A percentile compares a stretch with the other conserved stretches of the same genome.
Conservation (phyloP, 2,329 filamentous ascomycete species). For the Pseudogymnoascus sp. region DNA sequence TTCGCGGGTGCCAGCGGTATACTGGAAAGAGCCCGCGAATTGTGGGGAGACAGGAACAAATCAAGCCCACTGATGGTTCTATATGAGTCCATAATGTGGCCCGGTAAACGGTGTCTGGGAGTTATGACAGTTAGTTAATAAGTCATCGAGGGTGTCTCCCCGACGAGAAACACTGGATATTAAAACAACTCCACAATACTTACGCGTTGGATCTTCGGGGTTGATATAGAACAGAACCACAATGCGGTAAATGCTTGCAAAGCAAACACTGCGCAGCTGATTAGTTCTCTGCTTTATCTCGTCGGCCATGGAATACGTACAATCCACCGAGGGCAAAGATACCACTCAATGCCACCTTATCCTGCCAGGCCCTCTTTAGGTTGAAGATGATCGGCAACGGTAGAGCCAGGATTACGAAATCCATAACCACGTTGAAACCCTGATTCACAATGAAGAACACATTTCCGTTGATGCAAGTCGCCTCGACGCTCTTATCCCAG, state of each 20-base stretch:
- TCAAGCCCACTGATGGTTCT: conserved; percentile 4
- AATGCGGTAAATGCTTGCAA: conserved; percentile 19
- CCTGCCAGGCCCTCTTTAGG: conserved; percentile 12
- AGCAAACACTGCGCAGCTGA: conserved; percentile 12
- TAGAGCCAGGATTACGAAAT: conserved; percentile 13
- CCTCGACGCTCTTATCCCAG: conserved; percentile 17
- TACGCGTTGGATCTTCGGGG: conserved; percentile 18
- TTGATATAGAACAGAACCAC: conserved; percentile 18
- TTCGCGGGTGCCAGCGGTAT: not conserved
- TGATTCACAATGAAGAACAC: conserved; percentile 18
- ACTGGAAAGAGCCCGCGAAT: not conserved
- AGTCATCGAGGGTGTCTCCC: not conserved
- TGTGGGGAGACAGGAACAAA: conserved; percentile 5
- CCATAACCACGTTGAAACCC: conserved; percentile 14
- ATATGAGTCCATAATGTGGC: conserved; percentile 3
- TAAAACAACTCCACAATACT: not conserved
- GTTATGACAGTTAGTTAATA: not conserved
- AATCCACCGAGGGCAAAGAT: conserved; percentile 17
- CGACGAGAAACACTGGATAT: not conserved
- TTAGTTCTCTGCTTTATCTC: not conserved
- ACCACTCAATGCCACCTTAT: conserved; percentile 13
- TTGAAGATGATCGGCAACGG: conserved; percentile 16
- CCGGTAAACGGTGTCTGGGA: not conserved
- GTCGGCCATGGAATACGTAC: conserved; percentile 3
- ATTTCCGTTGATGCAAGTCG: conserved; percentile 15